Percentiles rank a stretch among this genome's conserved stretches.
Conservation (phyloP, 495 filamentous ascomycete species). For the Hypomontagnella monticulosa region DNA sequence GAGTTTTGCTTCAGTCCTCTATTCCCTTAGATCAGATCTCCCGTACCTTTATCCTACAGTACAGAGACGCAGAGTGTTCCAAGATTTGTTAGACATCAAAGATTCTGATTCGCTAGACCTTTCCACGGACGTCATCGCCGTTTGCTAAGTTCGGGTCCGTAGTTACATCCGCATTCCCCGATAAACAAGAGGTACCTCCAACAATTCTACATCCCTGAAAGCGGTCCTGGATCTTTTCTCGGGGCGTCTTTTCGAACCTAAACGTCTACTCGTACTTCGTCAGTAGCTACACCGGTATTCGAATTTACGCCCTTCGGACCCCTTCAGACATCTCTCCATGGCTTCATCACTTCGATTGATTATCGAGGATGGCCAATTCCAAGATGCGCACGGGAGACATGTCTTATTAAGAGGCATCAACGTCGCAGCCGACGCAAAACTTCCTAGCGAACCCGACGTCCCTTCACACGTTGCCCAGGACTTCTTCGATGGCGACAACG, state of each 20-base stretch:
- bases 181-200: conserved; percentile 15
- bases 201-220: background rate
- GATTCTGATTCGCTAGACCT: conserved; percentile 16
- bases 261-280: background rate
- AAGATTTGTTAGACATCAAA: conserved; percentile 2
- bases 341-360: conserved; percentile 63
- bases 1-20: background rate
- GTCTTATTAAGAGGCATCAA: conserved; percentile 72
- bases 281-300: background rate
- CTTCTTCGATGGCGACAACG: conserved; percentile 93
- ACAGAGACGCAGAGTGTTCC: too few species aligned
- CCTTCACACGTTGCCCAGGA: conserved; percentile 80
- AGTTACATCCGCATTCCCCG: conserved; percentile 15
- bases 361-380: conserved; percentile 85
- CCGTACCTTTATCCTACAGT: too few species aligned
- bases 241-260: conserved; percentile 6
- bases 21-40: too few species aligned
- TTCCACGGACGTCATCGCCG: conserved; percentile 32
- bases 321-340: conserved; percentile 47
- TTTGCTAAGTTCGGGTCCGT: conserved; percentile 14
- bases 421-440: conserved; percentile 71
- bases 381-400: conserved; percentile 65
- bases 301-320: background rate
- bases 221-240: conserved; percentile 6
- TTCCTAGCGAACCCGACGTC: conserved; percentile 77